phyloP scores from a whole-genome alignment of 805 yeast genomes.

The Clavispora carvajalis region DNA sequence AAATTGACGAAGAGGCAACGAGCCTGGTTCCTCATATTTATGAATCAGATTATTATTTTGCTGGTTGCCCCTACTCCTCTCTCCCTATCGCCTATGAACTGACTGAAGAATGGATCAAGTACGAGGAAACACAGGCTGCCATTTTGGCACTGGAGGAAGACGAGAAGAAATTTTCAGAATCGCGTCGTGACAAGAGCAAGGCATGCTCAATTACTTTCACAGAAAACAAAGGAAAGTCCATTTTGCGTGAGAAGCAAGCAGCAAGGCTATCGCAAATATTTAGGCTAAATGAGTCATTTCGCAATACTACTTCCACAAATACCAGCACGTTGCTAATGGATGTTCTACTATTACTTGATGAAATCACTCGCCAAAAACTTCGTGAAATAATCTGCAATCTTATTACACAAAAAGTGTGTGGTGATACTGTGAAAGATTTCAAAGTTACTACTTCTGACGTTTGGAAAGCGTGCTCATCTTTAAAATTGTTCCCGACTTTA shows the following conservation, averaged over 20 bases:
- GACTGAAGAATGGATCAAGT: constrained; percentile 34
- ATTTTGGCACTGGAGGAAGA: constrained; percentile 18
- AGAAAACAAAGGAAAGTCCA: background rate
- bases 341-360: background rate
- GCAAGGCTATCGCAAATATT: background rate
- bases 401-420: constrained; percentile 6
- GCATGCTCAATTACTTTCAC: too few relatives aligned
- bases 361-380: background rate
- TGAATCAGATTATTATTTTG: constrained; percentile 17
- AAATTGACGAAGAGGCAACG: background rate
- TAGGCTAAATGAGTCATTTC: background rate
- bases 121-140: constrained; percentile 40
- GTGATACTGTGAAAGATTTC: background rate
- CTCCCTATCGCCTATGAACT: constrained; percentile 52
- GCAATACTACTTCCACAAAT: background rate
- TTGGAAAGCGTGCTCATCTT: constrained; percentile 6
- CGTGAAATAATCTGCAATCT: constrained; percentile 14
- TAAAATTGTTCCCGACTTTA: constrained; percentile 13
- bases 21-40: constrained; percentile 5
- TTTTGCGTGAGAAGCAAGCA: background rate
- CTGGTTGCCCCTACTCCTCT: constrained; percentile 29
- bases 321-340: background rate
- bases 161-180: too few relatives aligned
- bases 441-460: constrained; percentile 10
- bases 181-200: too few relatives aligned